Base-by-base conservation (phyloP, 140 eudicot genomes). In the Ambrosia hybrid region DNA sequence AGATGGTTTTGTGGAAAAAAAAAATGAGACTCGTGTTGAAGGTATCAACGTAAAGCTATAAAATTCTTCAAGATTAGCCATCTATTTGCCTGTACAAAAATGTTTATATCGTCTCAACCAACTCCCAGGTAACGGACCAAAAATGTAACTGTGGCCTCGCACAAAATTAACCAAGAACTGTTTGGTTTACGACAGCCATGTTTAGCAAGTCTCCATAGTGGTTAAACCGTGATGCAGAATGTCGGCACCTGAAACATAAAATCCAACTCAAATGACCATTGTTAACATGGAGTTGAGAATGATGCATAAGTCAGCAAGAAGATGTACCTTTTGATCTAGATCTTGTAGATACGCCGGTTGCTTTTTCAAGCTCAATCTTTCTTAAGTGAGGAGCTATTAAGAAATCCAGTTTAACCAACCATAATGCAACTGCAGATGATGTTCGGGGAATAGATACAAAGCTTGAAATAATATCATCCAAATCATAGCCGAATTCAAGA, bases 361-460 rank as follows among this genome's bases (percentile, higher is more conserved):
- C 15, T 63, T 79, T 75, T 57, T 65, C 71, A 79, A 67, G 67
- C 21, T 51, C 67, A 39, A 59, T 57, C 4, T 62, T 65, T 77
- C n/a, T 82, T 68, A 87, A 62, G 13, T 80, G 81, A 14, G 90
- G 82, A 69, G 91, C 87, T 68, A 93, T 55, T 80, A 93, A 46
- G 36, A 73, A 58, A 83, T 93, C 99, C 85, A 93, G 75, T 72
- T 88, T 90, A 4, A 88, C 88, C 90, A 93, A 68, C 96, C 99
- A 93, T 56, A 93, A 78, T 16, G 96, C 99, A 72, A 90, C 76
- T 49, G 96, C 96, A 63, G 99, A 93, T 53, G 88, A 90, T 10
- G 99, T 93, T 70, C 68, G 96, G n/a, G 94, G 94, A 82, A 90
- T 76, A 73, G 67, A 67, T 73, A 83, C 70, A 81, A 90, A 93